A percentile compares a stretch with the other conserved stretches of the same genome.
phyloP scores from a whole-genome alignment of 163 green algal species.

The Scenedesmus sp. region DNA sequence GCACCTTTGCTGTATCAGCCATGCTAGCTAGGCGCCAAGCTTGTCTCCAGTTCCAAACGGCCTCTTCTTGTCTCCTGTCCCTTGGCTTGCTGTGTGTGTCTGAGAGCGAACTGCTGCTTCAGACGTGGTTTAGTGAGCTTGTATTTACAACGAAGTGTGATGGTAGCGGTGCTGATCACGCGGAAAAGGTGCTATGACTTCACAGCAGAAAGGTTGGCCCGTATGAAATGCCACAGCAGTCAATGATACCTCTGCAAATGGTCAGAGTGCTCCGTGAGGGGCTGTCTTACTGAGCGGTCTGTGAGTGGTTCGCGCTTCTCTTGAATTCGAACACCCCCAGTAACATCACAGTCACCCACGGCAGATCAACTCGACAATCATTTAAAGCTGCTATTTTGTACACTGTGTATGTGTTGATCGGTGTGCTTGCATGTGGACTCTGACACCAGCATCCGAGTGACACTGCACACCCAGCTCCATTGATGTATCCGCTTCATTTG shows the following conservation, averaged over 20 bases:
- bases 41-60: not conserved
- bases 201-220: not conserved
- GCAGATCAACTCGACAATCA: not conserved
- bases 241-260: not conserved
- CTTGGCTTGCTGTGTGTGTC: not conserved
- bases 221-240: not conserved
- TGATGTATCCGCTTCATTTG: not conserved
- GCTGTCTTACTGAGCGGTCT: not conserved
- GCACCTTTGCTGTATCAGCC: not conserved
- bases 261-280: not conserved
- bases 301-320: not conserved
- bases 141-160: not conserved
- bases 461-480: not conserved
- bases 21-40: not conserved
- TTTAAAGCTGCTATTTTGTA: not conserved
- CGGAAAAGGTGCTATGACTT: not conserved
- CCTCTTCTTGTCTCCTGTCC: not conserved
- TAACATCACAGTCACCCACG: not conserved
- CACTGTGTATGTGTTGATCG: no score
- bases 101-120: not conserved
- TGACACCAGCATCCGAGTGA: not conserved
- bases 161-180: not conserved
- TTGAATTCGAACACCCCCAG: constrained; percentile 1
- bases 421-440: not conserved
- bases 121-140: not conserved